Evolutionary conservation across 2,329 filamentous ascomycete genomes (phyloP).

Genomic region (Cytospora mali): DNA sequence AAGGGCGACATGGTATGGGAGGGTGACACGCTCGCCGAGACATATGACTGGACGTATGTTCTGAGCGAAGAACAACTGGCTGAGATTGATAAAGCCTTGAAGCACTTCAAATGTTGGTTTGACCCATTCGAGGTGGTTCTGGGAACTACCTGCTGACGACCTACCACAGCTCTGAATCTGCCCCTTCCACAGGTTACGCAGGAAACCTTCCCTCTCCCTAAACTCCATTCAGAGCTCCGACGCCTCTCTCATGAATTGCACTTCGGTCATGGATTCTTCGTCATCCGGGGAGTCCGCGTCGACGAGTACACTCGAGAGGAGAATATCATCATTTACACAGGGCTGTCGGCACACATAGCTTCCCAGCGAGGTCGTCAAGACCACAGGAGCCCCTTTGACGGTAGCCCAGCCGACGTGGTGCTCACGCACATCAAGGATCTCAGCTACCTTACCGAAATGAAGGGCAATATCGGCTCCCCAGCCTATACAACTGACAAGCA

Average conservation of each 20-base stretch:
- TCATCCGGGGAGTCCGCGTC: conserved; percentile 60
- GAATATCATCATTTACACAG: conserved; percentile 61
- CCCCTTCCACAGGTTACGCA: conserved; percentile 47
- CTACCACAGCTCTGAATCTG: conserved; percentile 38
- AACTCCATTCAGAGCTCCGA: conserved; percentile 52
- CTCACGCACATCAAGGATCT: conserved; percentile 67
- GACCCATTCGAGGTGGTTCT: not conserved
- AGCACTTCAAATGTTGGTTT: conserved; percentile 45
- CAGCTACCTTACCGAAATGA: conserved; percentile 38
- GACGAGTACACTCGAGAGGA: conserved; percentile 56
- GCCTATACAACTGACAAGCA: conserved; percentile 64
- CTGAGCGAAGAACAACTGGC: conserved; percentile 49
- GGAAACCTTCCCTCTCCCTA: conserved; percentile 59
- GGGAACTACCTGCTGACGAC: not conserved
- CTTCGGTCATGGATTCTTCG: conserved; percentile 61
- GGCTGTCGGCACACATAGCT: conserved; percentile 61
- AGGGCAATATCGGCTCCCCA: conserved; percentile 54
- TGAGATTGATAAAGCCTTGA: conserved; percentile 50
- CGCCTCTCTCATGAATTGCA: conserved; percentile 57
- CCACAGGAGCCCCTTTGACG: conserved; percentile 42
- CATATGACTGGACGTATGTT: conserved; percentile 57
- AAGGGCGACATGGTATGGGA: conserved; percentile 60
- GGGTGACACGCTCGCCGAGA: conserved; percentile 48
- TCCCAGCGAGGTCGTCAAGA: conserved; percentile 56
- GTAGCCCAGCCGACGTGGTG: conserved; percentile 53